Conservation (phyloP, 345 rosid species). For the Hevea brasiliensis region DNA sequence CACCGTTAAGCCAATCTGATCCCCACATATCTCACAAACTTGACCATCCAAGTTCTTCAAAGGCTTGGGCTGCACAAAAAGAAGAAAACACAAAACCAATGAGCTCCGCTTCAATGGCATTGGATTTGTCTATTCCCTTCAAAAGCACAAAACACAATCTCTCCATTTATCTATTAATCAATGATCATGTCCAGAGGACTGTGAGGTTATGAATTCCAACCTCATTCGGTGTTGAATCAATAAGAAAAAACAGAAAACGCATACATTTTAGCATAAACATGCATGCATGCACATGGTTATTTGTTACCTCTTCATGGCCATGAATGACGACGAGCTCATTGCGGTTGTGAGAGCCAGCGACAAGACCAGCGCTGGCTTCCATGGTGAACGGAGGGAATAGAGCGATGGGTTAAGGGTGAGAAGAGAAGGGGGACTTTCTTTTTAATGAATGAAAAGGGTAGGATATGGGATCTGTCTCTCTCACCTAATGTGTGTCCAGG, state of each 20-base stretch:
- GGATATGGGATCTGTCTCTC: conserved; percentile 18
- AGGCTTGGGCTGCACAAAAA: conserved; percentile 63
- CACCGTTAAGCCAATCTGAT: conserved; percentile 72
- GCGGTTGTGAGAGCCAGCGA: conserved; percentile 98
- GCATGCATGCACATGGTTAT: not conserved
- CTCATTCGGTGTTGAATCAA: no score
- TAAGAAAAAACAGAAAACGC: no score
- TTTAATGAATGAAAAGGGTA: conserved; percentile 38
- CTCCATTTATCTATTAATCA: no score
- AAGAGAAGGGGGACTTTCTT: conserved; percentile 15
- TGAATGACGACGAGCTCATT: conserved; percentile 98
- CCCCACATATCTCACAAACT: conserved; percentile 93
- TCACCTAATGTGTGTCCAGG: conserved; percentile 44
- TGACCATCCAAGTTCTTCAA: conserved; percentile 91
- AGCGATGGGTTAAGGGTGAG: not conserved
- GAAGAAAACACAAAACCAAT: no score
- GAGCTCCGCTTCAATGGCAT: no score
- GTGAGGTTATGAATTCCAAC: no score
- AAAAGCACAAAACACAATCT: no score
- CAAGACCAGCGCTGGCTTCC: conserved; percentile 99
- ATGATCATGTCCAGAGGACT: no score
- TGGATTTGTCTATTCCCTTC: no score
- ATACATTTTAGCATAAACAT: no score
- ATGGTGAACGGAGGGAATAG: conserved; percentile 33
- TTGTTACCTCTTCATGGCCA: conserved; percentile 88